phyloP scores from a whole-genome alignment of 495 filamentous ascomycete species.

The Umbilicaria muhlenbergii region DNA sequence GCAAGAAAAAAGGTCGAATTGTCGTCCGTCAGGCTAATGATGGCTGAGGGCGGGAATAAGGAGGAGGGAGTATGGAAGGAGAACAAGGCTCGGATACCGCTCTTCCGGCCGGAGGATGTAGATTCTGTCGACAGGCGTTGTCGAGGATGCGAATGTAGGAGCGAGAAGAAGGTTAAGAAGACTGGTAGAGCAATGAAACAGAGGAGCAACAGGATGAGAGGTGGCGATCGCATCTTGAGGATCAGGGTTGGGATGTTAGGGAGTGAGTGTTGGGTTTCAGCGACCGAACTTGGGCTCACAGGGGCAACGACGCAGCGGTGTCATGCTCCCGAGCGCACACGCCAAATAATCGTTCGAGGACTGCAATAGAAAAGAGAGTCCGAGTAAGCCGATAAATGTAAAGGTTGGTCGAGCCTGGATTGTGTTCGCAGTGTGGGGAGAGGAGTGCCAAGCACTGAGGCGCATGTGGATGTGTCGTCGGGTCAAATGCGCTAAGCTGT shows the following conservation, averaged over 20 bases:
- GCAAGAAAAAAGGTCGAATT: constrained; percentile 95
- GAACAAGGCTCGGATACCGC: constrained; percentile 37
- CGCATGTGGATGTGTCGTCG: too few species aligned
- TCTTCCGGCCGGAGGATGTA: constrained; percentile 23
- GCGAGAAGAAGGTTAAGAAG: constrained; percentile 34
- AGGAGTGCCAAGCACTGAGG: too few species aligned
- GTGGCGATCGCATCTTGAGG: constrained; percentile 35
- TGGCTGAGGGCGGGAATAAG: constrained; percentile 84
- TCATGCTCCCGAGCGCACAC: background rate
- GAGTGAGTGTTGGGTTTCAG: background rate
- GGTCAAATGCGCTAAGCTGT: too few species aligned
- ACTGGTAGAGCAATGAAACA: constrained; percentile 39
- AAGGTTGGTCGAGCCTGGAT: too few species aligned
- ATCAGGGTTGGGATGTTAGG: constrained; percentile 9
- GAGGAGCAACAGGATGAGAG: constrained; percentile 34
- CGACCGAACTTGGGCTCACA: too few species aligned
- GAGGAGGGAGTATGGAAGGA: constrained; percentile 53
- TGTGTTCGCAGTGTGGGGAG: too few species aligned
- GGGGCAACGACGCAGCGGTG: too few species aligned
- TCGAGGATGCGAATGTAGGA: constrained; percentile 23
- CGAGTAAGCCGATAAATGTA: background rate
- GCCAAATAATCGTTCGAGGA: background rate
- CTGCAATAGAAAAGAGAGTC: background rate
- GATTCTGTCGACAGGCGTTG: constrained; percentile 24
- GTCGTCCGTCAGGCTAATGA: constrained; percentile 92